These are phyloP conservation scores for Endoconidiophora polonica DNA, from an alignment of 2,329 filamentous ascomycete species.

Conservation along the genomic window DNA sequence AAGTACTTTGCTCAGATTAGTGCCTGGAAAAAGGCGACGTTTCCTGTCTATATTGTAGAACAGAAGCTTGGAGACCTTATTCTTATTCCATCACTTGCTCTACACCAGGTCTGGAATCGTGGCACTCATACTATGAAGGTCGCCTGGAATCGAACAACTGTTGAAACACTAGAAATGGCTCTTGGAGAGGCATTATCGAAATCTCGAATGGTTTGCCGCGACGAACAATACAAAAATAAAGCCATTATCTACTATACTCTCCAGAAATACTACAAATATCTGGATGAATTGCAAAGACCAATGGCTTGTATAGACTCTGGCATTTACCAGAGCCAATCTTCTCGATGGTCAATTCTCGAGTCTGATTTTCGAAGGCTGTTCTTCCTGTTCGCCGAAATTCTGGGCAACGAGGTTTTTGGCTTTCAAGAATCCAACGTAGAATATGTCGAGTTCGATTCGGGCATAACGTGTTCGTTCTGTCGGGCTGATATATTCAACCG, in stretches of 20 bases:
- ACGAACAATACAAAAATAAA: constrained; percentile 98
- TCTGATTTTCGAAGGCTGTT: constrained; percentile 74
- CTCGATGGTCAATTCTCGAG: constrained; percentile 50
- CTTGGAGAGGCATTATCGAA: constrained; percentile 76
- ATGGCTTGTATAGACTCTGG: no score
- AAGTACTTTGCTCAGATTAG: constrained; percentile 93
- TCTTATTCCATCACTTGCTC: constrained; percentile 77
- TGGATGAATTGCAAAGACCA: constrained; percentile 27
- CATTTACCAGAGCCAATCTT: constrained; percentile 18
- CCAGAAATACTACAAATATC: constrained; percentile 45
- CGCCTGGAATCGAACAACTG: constrained; percentile 91
- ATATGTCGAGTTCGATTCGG: constrained; percentile 67
- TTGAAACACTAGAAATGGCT: constrained; percentile 76
- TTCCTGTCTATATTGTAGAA: constrained; percentile 83
- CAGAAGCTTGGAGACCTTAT: constrained; percentile 86
- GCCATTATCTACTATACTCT: constrained; percentile 83
- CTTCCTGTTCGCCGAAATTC: constrained; percentile 55
- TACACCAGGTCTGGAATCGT: constrained; percentile 96
- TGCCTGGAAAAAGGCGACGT: constrained; percentile 87
- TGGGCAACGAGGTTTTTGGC: constrained; percentile 76
- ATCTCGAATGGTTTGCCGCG: constrained; percentile 78
- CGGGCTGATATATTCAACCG: constrained; percentile 93
- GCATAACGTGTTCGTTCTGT: constrained; percentile 91
- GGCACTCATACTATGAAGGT: constrained; percentile 94
- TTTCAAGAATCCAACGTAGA: constrained; percentile 57